Base-by-base conservation (phyloP, 768 basidiomycete species). In the Lactifluus subvellereus region DNA sequence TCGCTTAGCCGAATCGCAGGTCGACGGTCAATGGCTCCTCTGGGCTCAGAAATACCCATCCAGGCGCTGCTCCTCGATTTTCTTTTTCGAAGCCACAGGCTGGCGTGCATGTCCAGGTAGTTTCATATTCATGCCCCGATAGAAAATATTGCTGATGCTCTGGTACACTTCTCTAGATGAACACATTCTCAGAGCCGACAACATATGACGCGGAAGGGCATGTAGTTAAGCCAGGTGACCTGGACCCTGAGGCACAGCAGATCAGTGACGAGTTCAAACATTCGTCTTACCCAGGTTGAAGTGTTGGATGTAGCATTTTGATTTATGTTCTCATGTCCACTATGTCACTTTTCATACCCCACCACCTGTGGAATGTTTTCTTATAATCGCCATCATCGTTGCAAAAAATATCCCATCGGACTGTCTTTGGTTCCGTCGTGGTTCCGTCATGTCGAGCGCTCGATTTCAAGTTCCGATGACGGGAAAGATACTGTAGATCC, bases 241-340 rank as follows among this genome's bases (percentile, higher is more conserved):
- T 78, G 63, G 87, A 88, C 70, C 77, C 81, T 9, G 87, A 88
- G 72, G 78, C 82, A 18, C 84, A 85, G 60, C 75, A 72, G 56
- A 82, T 82, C 68, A 80, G 74, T 69, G 76, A 79, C 59, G 87
- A 88, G 65, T 86, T 86, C 78, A 88, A 88, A 71, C 80, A 76
- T 20, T 83, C 83, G 32, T 37, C 42, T 11, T 66, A 64, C 22
- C 33, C 54, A 49, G 51, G 35, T 45, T 64, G 42, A 64, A 27
- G n/a, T 37, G 30, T n/a, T 37, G 11, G 11, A 43, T 35, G 6
- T 22, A 9, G 30, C 35, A 10, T 54, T 27, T 32, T 49, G 22
- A 59, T 49, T 63, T 63, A 33, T 48, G 8, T 33, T 32, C 22
- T 43, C 56, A 57, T 45, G 50, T 62, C 42, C 47, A 54, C n/a